Base-by-base conservation (phyloP, 1,139 yeast genomes). In the Sugiyamaella sp. region DNA sequence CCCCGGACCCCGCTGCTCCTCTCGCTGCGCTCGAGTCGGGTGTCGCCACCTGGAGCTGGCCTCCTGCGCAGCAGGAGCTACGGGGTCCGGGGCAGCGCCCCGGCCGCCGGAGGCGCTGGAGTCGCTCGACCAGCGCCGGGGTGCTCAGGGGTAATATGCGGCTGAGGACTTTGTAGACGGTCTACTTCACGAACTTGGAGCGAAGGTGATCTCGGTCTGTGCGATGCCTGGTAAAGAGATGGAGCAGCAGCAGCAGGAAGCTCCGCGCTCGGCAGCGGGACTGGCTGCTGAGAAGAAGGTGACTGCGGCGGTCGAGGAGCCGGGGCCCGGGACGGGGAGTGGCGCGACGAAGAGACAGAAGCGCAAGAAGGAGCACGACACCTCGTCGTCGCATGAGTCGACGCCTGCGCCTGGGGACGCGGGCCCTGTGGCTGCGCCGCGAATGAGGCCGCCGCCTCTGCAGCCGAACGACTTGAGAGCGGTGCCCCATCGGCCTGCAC, bases 361-460 rank as follows among this genome's bases (percentile, higher is more conserved):
- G 21, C 25, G 43, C 6, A 39, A 21, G 24, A 39, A 19, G 24
- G 43, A 39, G 4, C 22, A 39, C 25, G 43, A 39, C 12, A 10
- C 14, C 14, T 38, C 25, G 19, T 38, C 41, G 17, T 39, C 43
- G 5, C 25, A 22, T 19, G 43, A 39, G 25, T 39, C 43, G 25
- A 39, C 24, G 6, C 43, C 43, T 3, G 24, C 21, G 9, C 43
- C 43, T 3, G 12, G 14, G 5, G 17, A 39, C 3, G 14, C 12
- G 8, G 29, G 5, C 14, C 21, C 24, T 3, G 29, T 27, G 14
- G 6, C 27, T 12, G 12, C 19, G 8, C 44, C 54, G n/a, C 52
- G 63, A 1, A 59, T 58, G 4, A 46, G 62, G 12, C 64, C 64
- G 3, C 64, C 63, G 4, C 66, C 66, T 8, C 44, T 62, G n/a